Base-by-base conservation (phyloP, 352 stramenopile species). In the Pythium sukuiense region DNA sequence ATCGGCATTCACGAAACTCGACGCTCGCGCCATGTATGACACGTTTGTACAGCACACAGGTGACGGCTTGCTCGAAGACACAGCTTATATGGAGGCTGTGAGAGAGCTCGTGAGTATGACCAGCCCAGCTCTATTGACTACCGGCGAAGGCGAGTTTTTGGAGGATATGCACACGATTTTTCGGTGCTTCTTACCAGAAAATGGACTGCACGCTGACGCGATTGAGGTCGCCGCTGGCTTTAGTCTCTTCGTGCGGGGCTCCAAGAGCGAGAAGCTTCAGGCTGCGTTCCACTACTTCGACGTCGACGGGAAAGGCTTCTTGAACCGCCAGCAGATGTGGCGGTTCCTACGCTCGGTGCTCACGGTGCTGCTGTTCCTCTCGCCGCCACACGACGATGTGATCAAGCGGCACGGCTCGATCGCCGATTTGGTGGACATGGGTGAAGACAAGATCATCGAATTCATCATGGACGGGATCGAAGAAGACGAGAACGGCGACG, bases 271-370 rank as follows among this genome's bases (percentile, higher is more conserved):
- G 71, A 96, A 96, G 39, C 68, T 96, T 7, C 72, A 75, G n/a
- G 84, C 83, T 14, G 76, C 85, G 0, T 96, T 96, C 54, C 84
- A 96, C 63, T 96, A 89, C 57, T 96, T 94, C 50, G 87, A 96
- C 46, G 76, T 77, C 6, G 87, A 96, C 37, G 86, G 83, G 67
- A 92, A 92, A 30, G 85, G 81, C 0, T 92, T 83, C 26, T 61
- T 96, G 57, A 90, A 92, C 63, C 79, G 77, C 3, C 77, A 93
- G 59, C 87, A 96, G 50, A 65, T 96, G 11, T 96, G 87, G 87
- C 76, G 83, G 14, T 96, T 94, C 54, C 55, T 96, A n/a, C 79
- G 87, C 0, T 96, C 87, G 2, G 73, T 94, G 55, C 45, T 96
- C 37, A 89, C 90, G 20, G 88, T 76, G 24, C 63, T 96, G 13